These are phyloP conservation scores for Ustilago lituana DNA, from an alignment of 1,284 basidiomycete species.

Conservation along the genomic window DNA sequence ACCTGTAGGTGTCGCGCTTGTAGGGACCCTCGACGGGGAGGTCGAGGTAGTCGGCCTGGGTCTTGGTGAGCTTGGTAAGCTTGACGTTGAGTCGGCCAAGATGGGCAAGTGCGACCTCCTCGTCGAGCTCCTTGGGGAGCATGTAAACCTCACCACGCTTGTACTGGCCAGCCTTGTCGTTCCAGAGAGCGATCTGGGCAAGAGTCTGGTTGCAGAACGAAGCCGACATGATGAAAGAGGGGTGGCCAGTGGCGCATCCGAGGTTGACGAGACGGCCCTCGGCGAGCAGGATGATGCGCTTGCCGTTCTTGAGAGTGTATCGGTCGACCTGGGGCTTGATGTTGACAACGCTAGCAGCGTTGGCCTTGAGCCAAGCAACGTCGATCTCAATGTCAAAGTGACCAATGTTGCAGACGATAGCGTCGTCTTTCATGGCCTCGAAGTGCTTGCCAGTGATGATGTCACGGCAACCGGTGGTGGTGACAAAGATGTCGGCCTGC, in stretches of 20 bases:
- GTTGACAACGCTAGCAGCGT: conserved; percentile 85
- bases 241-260: conserved; percentile 76
- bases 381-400: conserved; percentile 99
- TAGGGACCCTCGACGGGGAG: conserved; percentile 89
- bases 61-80: conserved; percentile 81
- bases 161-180: conserved; percentile 78
- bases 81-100: conserved; percentile 90
- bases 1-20: conserved; percentile 71
- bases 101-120: conserved; percentile 97
- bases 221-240: conserved; percentile 96
- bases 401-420: conserved; percentile 98
- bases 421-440: conserved; percentile 93
- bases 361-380: conserved; percentile 96
- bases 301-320: conserved; percentile 78
- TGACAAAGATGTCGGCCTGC: conserved; percentile 92
- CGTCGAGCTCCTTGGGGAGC: conserved; percentile 96
- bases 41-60: conserved; percentile 91
- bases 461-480: conserved; percentile 98
- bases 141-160: conserved; percentile 72
- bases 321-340: conserved; percentile 99
- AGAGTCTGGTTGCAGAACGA: conserved; percentile 99
- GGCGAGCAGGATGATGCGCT: conserved; percentile 93
- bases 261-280: conserved; percentile 99
- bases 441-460: conserved; percentile 96
- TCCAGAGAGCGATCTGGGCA: conserved; percentile 98